A percentile compares a stretch with the other conserved stretches of the same genome.
Conservation (phyloP, 2,329 filamentous ascomycete genomes). For the Cryoendolithus antarcticus region DNA sequence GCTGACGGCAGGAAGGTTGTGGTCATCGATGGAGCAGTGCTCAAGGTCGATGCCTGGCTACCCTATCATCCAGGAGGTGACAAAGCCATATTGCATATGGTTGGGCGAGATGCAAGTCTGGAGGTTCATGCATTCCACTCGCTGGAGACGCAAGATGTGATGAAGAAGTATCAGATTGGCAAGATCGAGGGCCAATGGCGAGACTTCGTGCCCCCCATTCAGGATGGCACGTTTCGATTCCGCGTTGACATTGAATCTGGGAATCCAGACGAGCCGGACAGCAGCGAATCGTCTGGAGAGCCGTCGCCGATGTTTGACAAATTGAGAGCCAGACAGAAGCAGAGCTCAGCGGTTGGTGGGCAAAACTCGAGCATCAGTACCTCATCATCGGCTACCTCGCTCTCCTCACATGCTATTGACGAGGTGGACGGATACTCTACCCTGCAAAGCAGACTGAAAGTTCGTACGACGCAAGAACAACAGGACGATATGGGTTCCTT, state of each 20-base stretch:
- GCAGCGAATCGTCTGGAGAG: slow-evolving; percentile 38
- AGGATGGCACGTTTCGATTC: slow-evolving; percentile 65
- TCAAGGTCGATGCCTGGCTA: slow-evolving; percentile 82
- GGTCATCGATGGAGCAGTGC: slow-evolving; percentile 66
- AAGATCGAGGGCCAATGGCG: slow-evolving; percentile 67
- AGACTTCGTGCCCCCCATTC: slow-evolving; percentile 84
- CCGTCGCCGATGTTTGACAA: slow-evolving; percentile 47
- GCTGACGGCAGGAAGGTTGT: slow-evolving; percentile 68
- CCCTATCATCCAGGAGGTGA: slow-evolving; percentile 85
- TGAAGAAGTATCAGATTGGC: slow-evolving; percentile 75
- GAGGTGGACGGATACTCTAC: slow-evolving; percentile 9
- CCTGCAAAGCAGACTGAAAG: slow-evolving; percentile 27
- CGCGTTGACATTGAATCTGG: slow-evolving; percentile 27
- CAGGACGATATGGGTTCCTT: slow-evolving; percentile 68
- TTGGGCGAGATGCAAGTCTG: slow-evolving; percentile 60
- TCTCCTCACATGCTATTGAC: slow-evolving; percentile 39
- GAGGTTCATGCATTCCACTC: slow-evolving; percentile 95
- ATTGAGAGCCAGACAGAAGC: slow-evolving; percentile 13
- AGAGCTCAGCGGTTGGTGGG: too few relatives aligned
- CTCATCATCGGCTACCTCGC: slow-evolving; percentile 47
- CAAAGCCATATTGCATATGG: slow-evolving; percentile 84
- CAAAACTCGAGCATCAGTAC: background rate
- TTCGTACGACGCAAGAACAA: slow-evolving; percentile 60
- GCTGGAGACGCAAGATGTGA: slow-evolving; percentile 57
- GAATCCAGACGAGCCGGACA: background rate